Base-by-base conservation (phyloP, 768 basidiomycete species). In the Bullera alba region DNA sequence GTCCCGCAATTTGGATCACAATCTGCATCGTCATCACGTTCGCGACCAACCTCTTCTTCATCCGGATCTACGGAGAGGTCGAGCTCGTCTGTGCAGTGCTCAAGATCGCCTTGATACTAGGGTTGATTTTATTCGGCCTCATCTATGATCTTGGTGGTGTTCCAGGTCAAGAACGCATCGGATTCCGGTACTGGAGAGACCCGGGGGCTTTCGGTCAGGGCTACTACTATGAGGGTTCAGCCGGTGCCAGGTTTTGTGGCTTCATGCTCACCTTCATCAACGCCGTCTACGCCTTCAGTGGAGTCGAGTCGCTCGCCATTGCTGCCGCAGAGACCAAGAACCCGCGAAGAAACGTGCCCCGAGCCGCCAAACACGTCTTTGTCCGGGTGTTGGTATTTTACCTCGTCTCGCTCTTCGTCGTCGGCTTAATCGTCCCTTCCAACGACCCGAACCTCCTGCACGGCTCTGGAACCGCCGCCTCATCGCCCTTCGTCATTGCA, bases 21-120 rank as follows among this genome's bases (percentile, higher is more conserved):
- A 77, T 95, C 32, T 87, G 82, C 47, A 73, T 91, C 63, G 61
- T 85, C 34, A 81, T 92, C 22, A 83, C 86, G 34, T 68, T 93
- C 38, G 75, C 74, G 25, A 90, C 73, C 63, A 73, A 73, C 61
- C 45, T 70, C 17, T 50, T 51, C 37, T 58, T 61, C 26, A 55
- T 60, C 16, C 58, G 73, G 46, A 69, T 68, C 23, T 43, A 43
- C 27, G 42, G 42, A 25, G 26, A 43, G 19, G 22, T 26, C 10
- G 42, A 43, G 19, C 6, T 26, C 22, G 22, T 28, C 19, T 26
- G 14, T 14, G 19, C 87, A 77, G 87, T 85, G 5, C 87, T 93
- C 75, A 92, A 92, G 72, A 51, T 65, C 49, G 38, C 51, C 22
- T 41, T 60, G 14, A 56, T 64, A 36, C 46, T 66, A 39, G 58